Conservation (phyloP, 2,329 filamentous ascomycete species). For the Trichoderma endophyticum region DNA sequence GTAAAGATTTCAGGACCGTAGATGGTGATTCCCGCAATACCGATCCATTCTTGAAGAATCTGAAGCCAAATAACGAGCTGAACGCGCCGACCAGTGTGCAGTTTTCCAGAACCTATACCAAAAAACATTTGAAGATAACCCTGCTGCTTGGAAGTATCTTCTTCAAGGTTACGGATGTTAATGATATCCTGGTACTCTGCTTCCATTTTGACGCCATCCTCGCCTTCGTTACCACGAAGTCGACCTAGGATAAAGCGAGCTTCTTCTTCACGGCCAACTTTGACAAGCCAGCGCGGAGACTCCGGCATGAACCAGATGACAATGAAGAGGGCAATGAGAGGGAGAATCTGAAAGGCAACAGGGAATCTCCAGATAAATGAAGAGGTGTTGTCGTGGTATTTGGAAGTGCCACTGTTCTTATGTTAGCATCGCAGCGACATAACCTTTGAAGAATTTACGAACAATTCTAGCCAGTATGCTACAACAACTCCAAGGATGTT, state of each 20-base stretch:
- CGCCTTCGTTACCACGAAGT: conserved; percentile 57
- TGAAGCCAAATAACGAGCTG: conserved; percentile 70
- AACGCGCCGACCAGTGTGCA: conserved; percentile 65
- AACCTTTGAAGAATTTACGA: conserved; percentile 18
- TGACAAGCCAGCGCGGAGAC: conserved; percentile 64
- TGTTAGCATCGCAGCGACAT: background rate
- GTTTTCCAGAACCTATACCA: conserved; percentile 60
- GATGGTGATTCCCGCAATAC: conserved; percentile 67
- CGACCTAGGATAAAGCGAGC: conserved; percentile 62
- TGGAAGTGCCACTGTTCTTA: conserved; percentile 48
- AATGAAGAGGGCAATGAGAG: conserved; percentile 54
- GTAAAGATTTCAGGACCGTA: conserved; percentile 59
- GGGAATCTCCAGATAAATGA: conserved; percentile 66
- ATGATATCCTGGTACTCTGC: conserved; percentile 67
- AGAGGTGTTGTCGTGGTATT: conserved; percentile 55
- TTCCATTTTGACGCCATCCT: conserved; percentile 53
- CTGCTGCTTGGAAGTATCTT: conserved; percentile 54
- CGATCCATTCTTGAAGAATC: conserved; percentile 68
- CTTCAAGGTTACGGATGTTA: conserved; percentile 60
- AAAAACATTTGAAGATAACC: conserved; percentile 66
- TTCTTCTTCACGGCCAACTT: conserved; percentile 63
- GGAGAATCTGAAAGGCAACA: conserved; percentile 66
- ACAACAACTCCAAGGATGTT: conserved; percentile 68
- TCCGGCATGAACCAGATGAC: conserved; percentile 67
- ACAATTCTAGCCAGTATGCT: conserved; percentile 57